Evolutionary conservation across 257 asterid genomes (phyloP).

Genomic region (Cruciata laevipes): DNA sequence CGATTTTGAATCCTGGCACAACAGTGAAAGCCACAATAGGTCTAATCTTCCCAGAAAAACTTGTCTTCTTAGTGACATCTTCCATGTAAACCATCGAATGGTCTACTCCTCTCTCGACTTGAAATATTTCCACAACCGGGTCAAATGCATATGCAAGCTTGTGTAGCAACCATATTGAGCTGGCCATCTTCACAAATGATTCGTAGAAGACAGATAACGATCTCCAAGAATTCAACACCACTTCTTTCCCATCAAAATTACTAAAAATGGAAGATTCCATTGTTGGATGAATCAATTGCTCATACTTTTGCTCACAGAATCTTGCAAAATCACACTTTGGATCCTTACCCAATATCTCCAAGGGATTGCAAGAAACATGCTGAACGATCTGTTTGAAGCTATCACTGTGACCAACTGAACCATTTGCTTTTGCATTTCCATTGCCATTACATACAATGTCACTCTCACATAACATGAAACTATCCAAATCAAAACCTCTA

Average conservation of each 20-base stretch:
- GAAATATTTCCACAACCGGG: slow-evolving; percentile 79
- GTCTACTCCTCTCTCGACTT: slow-evolving; percentile 68
- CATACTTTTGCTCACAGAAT: slow-evolving; percentile 79
- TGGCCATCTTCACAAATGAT: slow-evolving; percentile 79
- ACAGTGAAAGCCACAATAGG: slow-evolving; percentile 82
- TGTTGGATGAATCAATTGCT: slow-evolving; percentile 73
- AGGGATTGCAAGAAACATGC: slow-evolving; percentile 64
- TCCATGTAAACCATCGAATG: slow-evolving; percentile 85
- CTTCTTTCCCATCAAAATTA: slow-evolving; percentile 69
- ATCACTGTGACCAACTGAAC: slow-evolving; percentile 19
- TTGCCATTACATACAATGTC: slow-evolving; percentile 26
- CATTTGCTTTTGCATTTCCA: slow-evolving; percentile 13
- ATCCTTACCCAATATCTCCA: slow-evolving; percentile 61
- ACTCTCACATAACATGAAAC: slow-evolving; percentile 41
- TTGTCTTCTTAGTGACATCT: slow-evolving; percentile 52
- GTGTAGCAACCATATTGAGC: slow-evolving; percentile 90
- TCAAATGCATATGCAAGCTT: slow-evolving; percentile 66
- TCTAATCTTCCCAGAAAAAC: slow-evolving; percentile 27
- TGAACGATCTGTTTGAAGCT: slow-evolving; percentile 56
- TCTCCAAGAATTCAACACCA: slow-evolving; percentile 79
- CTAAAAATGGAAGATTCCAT: slow-evolving; percentile 84
- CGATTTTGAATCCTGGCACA: slow-evolving; percentile 84
- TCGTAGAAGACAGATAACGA: slow-evolving; percentile 71
- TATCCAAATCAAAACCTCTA: slow-evolving; percentile 58
- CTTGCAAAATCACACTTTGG: slow-evolving; percentile 65